Evolutionary conservation across 2,329 filamentous ascomycete genomes (phyloP).

Genomic region (Colletotrichum echinochloae): DNA sequence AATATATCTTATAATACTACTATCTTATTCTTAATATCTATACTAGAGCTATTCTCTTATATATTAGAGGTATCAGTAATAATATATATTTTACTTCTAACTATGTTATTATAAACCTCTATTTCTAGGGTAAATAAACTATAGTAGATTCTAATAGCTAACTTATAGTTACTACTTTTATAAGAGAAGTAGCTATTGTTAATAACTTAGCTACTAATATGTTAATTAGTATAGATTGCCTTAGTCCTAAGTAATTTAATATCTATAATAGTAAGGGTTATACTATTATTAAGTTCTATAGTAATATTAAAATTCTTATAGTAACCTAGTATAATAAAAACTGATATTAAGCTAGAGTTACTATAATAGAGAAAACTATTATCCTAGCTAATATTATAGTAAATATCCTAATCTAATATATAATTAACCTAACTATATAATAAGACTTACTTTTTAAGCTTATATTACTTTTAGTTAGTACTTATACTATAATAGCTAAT

Average conservation of each 20-base stretch:
- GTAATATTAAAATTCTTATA: not conserved
- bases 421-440: no score
- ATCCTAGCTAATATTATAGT: no score
- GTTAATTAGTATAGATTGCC: not conserved
- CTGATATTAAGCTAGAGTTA: not conserved
- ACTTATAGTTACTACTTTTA: not conserved
- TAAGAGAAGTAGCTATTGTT: not conserved
- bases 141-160: not conserved
- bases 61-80: not conserved
- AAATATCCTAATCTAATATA: no score
- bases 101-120: not conserved
- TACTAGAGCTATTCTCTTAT: no score
- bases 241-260: not conserved
- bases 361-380: no score
- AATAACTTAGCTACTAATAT: not conserved
- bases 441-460: no score
- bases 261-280: not conserved
- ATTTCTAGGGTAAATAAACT: no score
- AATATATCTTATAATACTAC: no score
- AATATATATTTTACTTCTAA: not conserved
- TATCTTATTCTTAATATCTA: no score
- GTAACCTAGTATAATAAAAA: not conserved
- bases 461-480: not conserved
- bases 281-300: not conserved
- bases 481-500: not conserved